Conservation (phyloP, 371 early-diverging fungal species). For the Rhizopus sp. region DNA sequence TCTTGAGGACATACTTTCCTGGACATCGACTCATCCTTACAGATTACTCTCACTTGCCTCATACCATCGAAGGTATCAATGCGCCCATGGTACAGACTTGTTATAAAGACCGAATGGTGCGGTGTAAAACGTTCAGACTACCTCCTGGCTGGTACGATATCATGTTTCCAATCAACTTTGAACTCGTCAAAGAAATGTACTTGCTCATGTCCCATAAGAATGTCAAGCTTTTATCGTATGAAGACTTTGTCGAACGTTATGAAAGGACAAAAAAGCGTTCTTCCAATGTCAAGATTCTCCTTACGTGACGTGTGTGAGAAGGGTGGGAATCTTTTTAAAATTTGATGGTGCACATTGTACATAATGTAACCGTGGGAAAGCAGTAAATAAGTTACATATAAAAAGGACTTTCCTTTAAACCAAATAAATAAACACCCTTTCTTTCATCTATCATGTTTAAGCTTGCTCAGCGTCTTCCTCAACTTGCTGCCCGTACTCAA, state of each 20-base stretch:
- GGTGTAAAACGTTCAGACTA: slow-evolving; percentile 27
- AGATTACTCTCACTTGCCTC: slow-evolving; percentile 78
- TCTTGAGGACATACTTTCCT: slow-evolving; percentile 74
- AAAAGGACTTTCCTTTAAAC: not conserved
- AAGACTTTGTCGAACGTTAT: slow-evolving; percentile 68
- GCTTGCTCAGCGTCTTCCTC: slow-evolving; percentile 25
- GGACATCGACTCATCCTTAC: slow-evolving; percentile 78
- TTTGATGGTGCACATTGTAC: not conserved
- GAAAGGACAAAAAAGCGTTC: not conserved
- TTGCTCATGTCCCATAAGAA: slow-evolving; percentile 46
- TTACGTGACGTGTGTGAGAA: not conserved
- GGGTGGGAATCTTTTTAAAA: too few relatives aligned
- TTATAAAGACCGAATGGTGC: slow-evolving; percentile 49
- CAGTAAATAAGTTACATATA: not conserved
- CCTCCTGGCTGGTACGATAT: slow-evolving; percentile 94
- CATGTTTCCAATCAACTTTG: slow-evolving; percentile 93
- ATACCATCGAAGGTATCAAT: slow-evolving; percentile 68
- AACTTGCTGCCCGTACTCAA: slow-evolving; percentile 13
- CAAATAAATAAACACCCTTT: not conserved
- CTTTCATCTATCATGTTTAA: slow-evolving; percentile 11
- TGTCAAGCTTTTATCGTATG: slow-evolving; percentile 64
- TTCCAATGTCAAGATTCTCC: not conserved
- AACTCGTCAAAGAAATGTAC: slow-evolving; percentile 72
- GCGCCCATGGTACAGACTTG: slow-evolving; percentile 91
- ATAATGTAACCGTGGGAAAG: not conserved